Base-by-base conservation (phyloP, 352 stramenopile genomes). In the Aphanomyces euteiches region DNA sequence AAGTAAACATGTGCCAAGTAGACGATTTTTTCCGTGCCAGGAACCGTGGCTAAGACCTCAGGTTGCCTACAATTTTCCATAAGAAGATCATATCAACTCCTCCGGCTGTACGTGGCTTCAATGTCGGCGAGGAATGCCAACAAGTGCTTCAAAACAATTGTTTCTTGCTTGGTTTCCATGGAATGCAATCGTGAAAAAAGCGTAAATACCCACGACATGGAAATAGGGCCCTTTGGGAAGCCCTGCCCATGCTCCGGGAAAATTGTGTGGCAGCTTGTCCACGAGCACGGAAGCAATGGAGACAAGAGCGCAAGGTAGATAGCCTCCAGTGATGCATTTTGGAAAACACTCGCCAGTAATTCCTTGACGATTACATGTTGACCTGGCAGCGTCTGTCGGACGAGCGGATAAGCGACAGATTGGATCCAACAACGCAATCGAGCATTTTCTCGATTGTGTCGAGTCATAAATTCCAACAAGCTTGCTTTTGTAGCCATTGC, bases 1-100 rank as follows among this genome's bases (percentile, higher is more conserved):
- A 70, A 36, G 40, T 70, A 70, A 4, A 70, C 54, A 53, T 70
- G 64, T 5, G 36, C 40, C n/a, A 70, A 36, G 39, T 70, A 50
- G 12, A 70, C 13, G 3, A 70, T 10, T 36, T 70, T 70, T 3
- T 70, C 43, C 0, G 43, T 28, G n/a, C 40, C 39, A 3, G 64
- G 28, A 3, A 56, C 61, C 15, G 15, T 17, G 12, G 37, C 54
- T 5, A 70, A 38, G 34, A 70, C 13, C 38, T 37, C 6, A 10
- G 64, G 45, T 10, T 54, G 7, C 15, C 64, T 70, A 63, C 17
- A 10, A 61, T n/a, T 28, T 45, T 17, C 39, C 37, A 61, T n/a
- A 65, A 65, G 8, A 54, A 65, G 17, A 36, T 58, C 21, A 47
- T 28, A 4, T 34, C 34, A 67, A 7, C 13, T n/a, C 40, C 19